phyloP scores from a whole-genome alignment of 129 eudicot species.

The Calendula officinalis region DNA sequence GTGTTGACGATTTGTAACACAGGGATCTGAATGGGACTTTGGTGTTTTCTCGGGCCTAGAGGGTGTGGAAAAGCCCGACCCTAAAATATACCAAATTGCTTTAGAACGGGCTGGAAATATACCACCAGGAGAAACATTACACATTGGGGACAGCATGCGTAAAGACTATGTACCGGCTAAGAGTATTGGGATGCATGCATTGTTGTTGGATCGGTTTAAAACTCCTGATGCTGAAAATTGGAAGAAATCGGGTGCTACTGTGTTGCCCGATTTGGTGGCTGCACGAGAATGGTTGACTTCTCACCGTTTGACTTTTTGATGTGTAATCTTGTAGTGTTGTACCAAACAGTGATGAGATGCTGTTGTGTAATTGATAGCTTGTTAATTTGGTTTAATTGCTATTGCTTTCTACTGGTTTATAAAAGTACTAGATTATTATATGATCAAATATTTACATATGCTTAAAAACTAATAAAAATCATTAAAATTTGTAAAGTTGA shows the following conservation, averaged over 20 bases:
- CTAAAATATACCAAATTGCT: constrained; percentile 71
- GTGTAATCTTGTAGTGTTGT: constrained; percentile 4
- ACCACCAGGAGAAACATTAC: constrained; percentile 72
- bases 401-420: constrained; percentile 12
- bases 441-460: too few species aligned
- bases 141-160: constrained; percentile 94
- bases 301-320: constrained; percentile 25
- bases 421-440: too few species aligned
- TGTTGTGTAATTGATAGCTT: constrained; percentile 23
- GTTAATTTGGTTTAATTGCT: not conserved
- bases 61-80: constrained; percentile 95
- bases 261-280: constrained; percentile 72
- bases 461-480: too few species aligned
- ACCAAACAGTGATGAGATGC: not conserved
- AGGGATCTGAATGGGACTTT: constrained; percentile 98
- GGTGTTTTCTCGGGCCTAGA: constrained; percentile 98
- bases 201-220: constrained; percentile 79
- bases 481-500: too few species aligned
- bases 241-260: constrained; percentile 76
- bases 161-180: constrained; percentile 89
- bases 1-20: constrained; percentile 10
- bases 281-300: constrained; percentile 70
- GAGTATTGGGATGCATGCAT: constrained; percentile 90
- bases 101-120: constrained; percentile 83
- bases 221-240: constrained; percentile 74